These are phyloP conservation scores for Exutisphaerella laricina DNA, from an alignment of 2,329 filamentous ascomycete species.

Conservation along the genomic window DNA sequence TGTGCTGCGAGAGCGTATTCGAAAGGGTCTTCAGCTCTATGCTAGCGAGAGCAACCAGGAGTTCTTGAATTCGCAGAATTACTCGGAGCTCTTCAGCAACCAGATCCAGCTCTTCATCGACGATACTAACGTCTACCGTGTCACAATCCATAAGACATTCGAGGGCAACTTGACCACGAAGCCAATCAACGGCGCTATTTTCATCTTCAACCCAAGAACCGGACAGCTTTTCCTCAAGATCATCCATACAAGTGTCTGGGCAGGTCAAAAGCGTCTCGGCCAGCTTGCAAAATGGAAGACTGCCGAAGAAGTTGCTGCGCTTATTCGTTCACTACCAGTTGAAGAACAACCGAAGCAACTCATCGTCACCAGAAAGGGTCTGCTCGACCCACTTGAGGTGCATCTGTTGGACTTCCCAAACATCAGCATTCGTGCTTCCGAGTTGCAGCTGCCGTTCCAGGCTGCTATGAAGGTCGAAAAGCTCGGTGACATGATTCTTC, in stretches of 20 bases:
- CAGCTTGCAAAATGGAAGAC: slow-evolving; percentile 99
- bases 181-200: slow-evolving; percentile 98
- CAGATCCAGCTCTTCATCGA: slow-evolving; percentile 99
- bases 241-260: slow-evolving; percentile 99
- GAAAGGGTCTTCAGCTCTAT: slow-evolving; percentile 96
- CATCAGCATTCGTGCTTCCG: slow-evolving; percentile 95
- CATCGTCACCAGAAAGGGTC: slow-evolving; percentile 95
- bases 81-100: slow-evolving; percentile 98
- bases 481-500: slow-evolving; percentile 96
- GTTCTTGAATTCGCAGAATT: slow-evolving; percentile 98
- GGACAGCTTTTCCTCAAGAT: slow-evolving; percentile 98
- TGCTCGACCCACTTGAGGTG: slow-evolving; percentile 93
- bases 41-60: slow-evolving; percentile 98
- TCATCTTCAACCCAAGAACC: slow-evolving; percentile 99
- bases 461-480: slow-evolving; percentile 99
- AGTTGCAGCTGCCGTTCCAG: slow-evolving; percentile 96
- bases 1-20: slow-evolving; percentile 92
- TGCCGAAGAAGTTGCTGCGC: slow-evolving; percentile 95
- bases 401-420: slow-evolving; percentile 98
- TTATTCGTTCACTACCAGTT: slow-evolving; percentile 90
- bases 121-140: slow-evolving; percentile 98
- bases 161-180: slow-evolving; percentile 99
- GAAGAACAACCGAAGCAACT: slow-evolving; percentile 99
- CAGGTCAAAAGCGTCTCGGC: slow-evolving; percentile 96
- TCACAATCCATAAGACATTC: slow-evolving; percentile 99